phyloP scores from a whole-genome alignment of 495 filamentous ascomycete species.

The Parathielavia appendiculata region DNA sequence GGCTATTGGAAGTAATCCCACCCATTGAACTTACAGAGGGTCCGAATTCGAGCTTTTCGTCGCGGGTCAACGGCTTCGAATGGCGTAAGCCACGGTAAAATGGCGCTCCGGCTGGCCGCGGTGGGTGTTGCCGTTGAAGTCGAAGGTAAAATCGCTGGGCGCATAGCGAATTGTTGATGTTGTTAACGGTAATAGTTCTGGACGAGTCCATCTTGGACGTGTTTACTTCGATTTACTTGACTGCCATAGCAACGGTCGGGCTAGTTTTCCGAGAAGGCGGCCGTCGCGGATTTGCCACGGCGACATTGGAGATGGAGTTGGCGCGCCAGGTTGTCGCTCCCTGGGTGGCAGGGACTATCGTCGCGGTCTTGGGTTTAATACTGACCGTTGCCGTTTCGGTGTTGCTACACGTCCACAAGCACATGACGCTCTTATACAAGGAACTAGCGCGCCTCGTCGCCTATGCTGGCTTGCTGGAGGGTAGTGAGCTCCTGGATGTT shows the following conservation, averaged over 20 bases:
- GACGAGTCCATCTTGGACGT: slow-evolving; percentile 1
- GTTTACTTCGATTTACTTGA: neutral
- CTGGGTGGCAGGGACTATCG: neutral
- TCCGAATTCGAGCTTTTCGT: too few relatives aligned
- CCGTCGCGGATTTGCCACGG: neutral
- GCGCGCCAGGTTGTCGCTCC: neutral
- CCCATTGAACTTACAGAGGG: too few relatives aligned
- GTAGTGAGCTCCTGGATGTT: neutral
- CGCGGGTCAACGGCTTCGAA: too few relatives aligned
- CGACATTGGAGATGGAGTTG: neutral
- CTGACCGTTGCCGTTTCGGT: neutral
- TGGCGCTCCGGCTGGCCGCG: too few relatives aligned
- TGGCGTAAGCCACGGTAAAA: too few relatives aligned
- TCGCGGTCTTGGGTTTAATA: neutral
- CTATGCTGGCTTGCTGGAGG: neutral
- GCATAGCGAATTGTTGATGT: too few relatives aligned
- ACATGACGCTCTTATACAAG: neutral
- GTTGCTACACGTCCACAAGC: neutral
- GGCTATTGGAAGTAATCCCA: too few relatives aligned
- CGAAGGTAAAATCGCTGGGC: too few relatives aligned
- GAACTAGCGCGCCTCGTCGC: neutral
- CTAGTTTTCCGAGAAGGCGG: neutral
- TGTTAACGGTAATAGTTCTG: neutral
- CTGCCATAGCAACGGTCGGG: neutral
- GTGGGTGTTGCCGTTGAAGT: too few relatives aligned